phyloP scores from a whole-genome alignment of 2,329 filamentous ascomycete genomes.

The Apiospora arundinis region DNA sequence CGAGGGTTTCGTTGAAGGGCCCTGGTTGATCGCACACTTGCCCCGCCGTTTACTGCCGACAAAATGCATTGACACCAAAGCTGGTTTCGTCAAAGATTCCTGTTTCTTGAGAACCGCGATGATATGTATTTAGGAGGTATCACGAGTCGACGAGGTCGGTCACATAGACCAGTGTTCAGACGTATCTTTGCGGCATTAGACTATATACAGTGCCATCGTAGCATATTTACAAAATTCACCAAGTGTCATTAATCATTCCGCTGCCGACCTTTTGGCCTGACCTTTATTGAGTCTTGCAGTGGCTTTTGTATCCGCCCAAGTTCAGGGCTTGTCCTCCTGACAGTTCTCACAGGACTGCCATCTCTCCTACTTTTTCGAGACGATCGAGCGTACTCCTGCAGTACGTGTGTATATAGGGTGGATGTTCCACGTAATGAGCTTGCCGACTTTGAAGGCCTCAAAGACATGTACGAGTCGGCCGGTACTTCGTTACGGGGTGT shows the following conservation, averaged over 20 bases:
- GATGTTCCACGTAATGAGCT: conserved; percentile 38
- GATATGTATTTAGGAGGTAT: neutral
- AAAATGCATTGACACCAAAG: neutral
- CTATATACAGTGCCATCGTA: conserved; percentile 38
- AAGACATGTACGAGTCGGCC: conserved; percentile 42
- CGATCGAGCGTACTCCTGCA: conserved; percentile 32
- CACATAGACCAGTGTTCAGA: neutral
- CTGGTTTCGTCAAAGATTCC: neutral
- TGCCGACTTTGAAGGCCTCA: conserved; percentile 25
- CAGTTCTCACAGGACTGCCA: conserved; percentile 41
- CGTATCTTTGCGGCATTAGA: conserved; percentile 24
- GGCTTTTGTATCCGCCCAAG: conserved; percentile 57
- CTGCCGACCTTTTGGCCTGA: conserved; percentile 49
- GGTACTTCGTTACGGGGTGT: conserved; percentile 48
- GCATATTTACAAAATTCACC: conserved; percentile 42
- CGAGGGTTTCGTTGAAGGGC: neutral
- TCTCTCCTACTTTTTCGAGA: conserved; percentile 41
- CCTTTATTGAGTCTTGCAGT: conserved; percentile 47
- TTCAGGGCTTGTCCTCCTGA: conserved; percentile 53
- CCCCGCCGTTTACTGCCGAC: too few relatives aligned
- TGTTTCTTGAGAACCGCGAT: neutral
- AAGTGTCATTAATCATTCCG: conserved; percentile 42
- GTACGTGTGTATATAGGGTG: conserved; percentile 30
- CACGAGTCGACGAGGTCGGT: neutral
- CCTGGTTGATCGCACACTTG: neutral